A percentile compares a stretch with the other conserved stretches of the same genome.
phyloP scores from a whole-genome alignment of 202 grass and related monocot genomes.

The Saccharum hybrid region DNA sequence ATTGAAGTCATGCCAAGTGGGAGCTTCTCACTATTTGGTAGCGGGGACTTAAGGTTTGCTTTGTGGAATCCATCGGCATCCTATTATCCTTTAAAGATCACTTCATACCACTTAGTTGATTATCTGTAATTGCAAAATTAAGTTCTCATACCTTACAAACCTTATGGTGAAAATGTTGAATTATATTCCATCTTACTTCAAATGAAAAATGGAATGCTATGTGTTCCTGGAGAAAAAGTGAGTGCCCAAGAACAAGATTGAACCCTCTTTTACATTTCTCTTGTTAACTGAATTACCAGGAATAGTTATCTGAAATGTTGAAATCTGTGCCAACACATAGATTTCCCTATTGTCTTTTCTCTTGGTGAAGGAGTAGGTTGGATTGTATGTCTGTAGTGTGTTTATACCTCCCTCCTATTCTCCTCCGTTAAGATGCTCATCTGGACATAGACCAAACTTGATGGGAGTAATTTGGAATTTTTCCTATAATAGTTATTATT shows the following conservation, averaged over 20 bases:
- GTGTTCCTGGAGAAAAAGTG: slow-evolving; percentile 1
- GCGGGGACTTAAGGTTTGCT: slow-evolving; percentile 65
- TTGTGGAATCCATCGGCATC: slow-evolving; percentile 15
- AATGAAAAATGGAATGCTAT: slow-evolving; percentile 22
- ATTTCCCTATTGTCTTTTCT: not conserved
- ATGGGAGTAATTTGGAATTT: not conserved
- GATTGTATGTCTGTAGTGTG: not conserved
- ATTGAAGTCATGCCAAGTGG: slow-evolving; percentile 80
- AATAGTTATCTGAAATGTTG: not conserved
- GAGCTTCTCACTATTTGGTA: slow-evolving; percentile 57
- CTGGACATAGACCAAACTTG: not conserved
- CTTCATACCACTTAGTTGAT: slow-evolving; percentile 10
- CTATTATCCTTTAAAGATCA: slow-evolving; percentile 21
- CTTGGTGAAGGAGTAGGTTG: slow-evolving; percentile 17
- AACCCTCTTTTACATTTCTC: slow-evolving; percentile 8
- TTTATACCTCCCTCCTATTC: not conserved
- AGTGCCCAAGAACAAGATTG: not conserved
- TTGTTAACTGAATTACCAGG: not conserved
- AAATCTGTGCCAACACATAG: not conserved
- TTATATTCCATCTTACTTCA: slow-evolving; percentile 13
- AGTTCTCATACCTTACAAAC: not conserved
- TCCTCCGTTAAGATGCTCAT: not conserved
- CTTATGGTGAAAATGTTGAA: slow-evolving; percentile 10
- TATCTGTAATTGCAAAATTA: not conserved
- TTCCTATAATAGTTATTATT: not conserved